A percentile compares a stretch with the other conserved stretches of the same genome.
Conservation (phyloP, 176 grass and related monocot genomes). For the Luzula sylvatica region DNA sequence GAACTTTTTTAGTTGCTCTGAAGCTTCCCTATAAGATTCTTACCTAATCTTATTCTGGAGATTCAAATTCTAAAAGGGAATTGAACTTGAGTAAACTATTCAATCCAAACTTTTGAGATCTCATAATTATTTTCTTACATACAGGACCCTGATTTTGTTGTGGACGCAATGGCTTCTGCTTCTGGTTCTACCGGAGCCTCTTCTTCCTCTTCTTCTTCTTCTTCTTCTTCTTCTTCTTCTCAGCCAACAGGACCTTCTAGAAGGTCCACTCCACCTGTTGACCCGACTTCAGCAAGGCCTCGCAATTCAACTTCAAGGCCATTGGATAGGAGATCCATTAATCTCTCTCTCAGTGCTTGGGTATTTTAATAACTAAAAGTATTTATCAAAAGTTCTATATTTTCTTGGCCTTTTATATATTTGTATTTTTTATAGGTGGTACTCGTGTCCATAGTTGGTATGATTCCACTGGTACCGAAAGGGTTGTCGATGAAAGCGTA, state of each 20-base stretch:
- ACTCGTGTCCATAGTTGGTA: conserved; percentile 67
- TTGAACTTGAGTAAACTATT: background rate
- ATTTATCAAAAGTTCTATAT: background rate
- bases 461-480: conserved; percentile 64
- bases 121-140: background rate
- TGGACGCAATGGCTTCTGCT: conserved; percentile 55
- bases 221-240: conserved; percentile 31
- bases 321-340: conserved; percentile 67
- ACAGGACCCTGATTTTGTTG: conserved; percentile 56
- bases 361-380: conserved; percentile 32
- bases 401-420: conserved; percentile 13
- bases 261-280: conserved; percentile 36
- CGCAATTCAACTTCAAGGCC: conserved; percentile 41
- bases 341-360: conserved; percentile 87
- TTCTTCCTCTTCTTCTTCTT: conserved; percentile 31
- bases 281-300: conserved; percentile 44
- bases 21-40: too few species aligned
- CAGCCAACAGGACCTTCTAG: conserved; percentile 34
- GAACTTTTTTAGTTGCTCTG: too few species aligned
- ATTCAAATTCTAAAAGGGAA: background rate
- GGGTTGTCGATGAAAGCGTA: conserved; percentile 64
- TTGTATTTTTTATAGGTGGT: conserved; percentile 43
- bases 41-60: background rate
- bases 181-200: conserved; percentile 19
- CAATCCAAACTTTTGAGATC: conserved; percentile 22